Percentiles rank a stretch among this genome's conserved stretches.
These are phyloP conservation scores for Pythium dissotocum DNA, from an alignment of 352 stramenopile species.

Conservation along the genomic window DNA sequence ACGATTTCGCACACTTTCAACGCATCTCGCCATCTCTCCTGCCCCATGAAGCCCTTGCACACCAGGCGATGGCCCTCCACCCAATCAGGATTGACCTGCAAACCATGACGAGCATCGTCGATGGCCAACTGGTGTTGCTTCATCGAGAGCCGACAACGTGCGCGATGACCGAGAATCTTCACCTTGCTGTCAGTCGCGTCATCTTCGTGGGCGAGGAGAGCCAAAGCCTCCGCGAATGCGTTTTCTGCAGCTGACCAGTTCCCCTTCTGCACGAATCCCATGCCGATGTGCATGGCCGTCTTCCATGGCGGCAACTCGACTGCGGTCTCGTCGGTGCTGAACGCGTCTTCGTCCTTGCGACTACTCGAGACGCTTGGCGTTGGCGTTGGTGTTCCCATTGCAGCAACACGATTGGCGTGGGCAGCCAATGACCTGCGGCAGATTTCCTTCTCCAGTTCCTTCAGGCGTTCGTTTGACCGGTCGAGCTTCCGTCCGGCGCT, in stretches of 20 bases:
- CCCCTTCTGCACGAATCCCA: neutral
- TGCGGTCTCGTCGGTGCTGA: too few relatives aligned
- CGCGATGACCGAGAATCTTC: slow-evolving; percentile 10
- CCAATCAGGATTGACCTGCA: neutral
- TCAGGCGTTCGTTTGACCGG: neutral
- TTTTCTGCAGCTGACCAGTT: neutral
- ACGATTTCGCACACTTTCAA: neutral
- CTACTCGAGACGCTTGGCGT: too few relatives aligned
- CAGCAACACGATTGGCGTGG: too few relatives aligned
- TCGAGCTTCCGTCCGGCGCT: neutral
- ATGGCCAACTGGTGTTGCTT: neutral
- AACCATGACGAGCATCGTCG: neutral
- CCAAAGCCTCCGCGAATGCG: neutral
- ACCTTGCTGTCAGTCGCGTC: neutral
- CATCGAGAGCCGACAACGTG: slow-evolving; percentile 2
- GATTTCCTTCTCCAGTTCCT: neutral
- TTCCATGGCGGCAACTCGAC: too few relatives aligned
- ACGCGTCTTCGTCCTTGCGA: too few relatives aligned
- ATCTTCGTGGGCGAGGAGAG: too few relatives aligned
- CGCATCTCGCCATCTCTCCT: neutral
- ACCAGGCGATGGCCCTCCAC: slow-evolving; percentile 5
- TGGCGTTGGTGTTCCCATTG: too few relatives aligned
- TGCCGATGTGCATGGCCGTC: neutral
- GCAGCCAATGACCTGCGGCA: neutral
- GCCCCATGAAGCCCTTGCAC: neutral